Percentiles rank a stretch among this genome's conserved stretches.
Evolutionary conservation across 345 rosid genomes (phyloP).

Genomic region (Salix viminalis): DNA sequence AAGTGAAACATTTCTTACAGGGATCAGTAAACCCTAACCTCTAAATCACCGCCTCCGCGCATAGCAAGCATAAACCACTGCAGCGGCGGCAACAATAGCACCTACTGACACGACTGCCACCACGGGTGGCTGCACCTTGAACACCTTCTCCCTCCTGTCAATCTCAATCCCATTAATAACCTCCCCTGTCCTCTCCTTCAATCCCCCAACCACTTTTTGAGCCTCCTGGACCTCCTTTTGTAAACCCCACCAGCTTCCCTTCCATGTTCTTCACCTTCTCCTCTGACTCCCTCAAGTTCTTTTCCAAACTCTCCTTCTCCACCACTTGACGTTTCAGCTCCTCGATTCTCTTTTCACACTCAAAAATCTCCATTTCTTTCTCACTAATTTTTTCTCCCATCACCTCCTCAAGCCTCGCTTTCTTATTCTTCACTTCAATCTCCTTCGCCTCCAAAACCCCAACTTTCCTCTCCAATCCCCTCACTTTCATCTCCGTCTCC

Average conservation of each 20-base stretch:
- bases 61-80: conserved; percentile 42
- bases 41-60: conserved; percentile 34
- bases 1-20: conserved; percentile 14
- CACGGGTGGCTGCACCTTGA: conserved; percentile 40
- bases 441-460: conserved; percentile 56
- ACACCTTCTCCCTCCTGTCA: conserved; percentile 17
- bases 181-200: conserved; percentile 41
- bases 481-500: conserved; percentile 51
- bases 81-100: conserved; percentile 44
- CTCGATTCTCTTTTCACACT: conserved; percentile 36
- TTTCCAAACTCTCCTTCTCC: conserved; percentile 17
- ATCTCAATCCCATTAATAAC: conserved; percentile 27
- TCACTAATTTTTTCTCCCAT: conserved; percentile 45
- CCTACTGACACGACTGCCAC: conserved; percentile 50
- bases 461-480: conserved; percentile 69
- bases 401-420: conserved; percentile 53
- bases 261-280: conserved; percentile 37
- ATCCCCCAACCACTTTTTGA: conserved; percentile 22
- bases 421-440: conserved; percentile 63
- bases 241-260: conserved; percentile 35
- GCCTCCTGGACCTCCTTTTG: conserved; percentile 44
- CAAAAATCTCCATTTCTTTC: conserved; percentile 45
- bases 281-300: conserved; percentile 34
- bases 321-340: conserved; percentile 39
- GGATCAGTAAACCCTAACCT: conserved; percentile 17